Evolutionary conservation across 2,329 filamentous ascomycete genomes (phyloP), one percentile per base, ranked within the genome.

Genomic region (Colletotrichum trifolii): DNA sequence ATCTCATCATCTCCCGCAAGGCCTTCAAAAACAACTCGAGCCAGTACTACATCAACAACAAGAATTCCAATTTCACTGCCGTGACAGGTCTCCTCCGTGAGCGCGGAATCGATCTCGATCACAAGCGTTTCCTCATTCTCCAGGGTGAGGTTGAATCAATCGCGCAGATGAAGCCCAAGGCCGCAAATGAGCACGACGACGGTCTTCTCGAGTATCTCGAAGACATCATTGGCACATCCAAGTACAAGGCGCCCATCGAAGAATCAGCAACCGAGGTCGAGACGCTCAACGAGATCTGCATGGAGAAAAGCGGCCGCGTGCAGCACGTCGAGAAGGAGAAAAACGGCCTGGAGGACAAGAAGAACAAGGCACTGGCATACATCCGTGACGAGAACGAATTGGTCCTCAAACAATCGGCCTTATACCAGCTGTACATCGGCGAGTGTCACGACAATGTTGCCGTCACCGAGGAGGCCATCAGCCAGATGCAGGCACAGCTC

Each of bases 101-200:
- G 25, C 89, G 92, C 33, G 96, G 96, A 2, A 92, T 99, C 13
- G 96, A 99, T 79, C 84, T 99, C 25, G 96, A 99, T 73, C 96
- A 99, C 81, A 99, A 99, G 80, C 92, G 96, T 66, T 99, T 99
- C 80, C 81, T 99, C 58, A 99, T 99, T 73, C 82, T 99, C 10
- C 96, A 99, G 77, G 96, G 96, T 73, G 96, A 99, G 76, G 96
- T 99, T 64, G 96, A 99, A 77, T 97, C 95, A 0, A 99, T 99
- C 74, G 95, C 96, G 7, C 96, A 98, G 78, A 99, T 99, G 96
- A 99, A 99, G 79, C 86, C 96, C 15, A 99, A 99, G 77, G 96
- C 96, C 4, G 90, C 87, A 46, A 95, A 93, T 71, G 96, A 99
- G 76, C 95, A 98, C 73, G 96, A 99, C 67, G 96, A 99, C 73